Percentiles rank a stretch among this genome's conserved stretches.
Conservation (phyloP, 2,329 filamentous ascomycete genomes). For the Didymella pinodella region DNA sequence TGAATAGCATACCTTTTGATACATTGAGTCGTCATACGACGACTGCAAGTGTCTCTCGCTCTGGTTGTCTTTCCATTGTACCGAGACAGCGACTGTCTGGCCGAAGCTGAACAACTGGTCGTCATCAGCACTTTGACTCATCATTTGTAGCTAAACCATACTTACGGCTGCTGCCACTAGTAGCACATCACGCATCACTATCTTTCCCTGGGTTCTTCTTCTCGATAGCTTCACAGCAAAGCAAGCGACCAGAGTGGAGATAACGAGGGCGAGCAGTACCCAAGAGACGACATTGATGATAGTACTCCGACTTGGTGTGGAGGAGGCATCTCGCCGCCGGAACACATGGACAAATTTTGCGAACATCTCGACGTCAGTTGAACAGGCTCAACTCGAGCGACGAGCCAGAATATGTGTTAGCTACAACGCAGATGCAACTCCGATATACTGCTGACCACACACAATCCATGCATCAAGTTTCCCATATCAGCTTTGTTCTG, state of each 20-base stretch:
- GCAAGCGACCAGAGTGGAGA: slow-evolving; percentile 34
- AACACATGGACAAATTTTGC: slow-evolving; percentile 20
- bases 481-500: neutral
- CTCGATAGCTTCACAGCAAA: slow-evolving; percentile 39
- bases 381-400: neutral
- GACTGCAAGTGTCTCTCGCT: slow-evolving; percentile 25
- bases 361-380: slow-evolving; percentile 6
- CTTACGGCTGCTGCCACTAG: slow-evolving; percentile 39
- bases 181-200: slow-evolving; percentile 35
- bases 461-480: neutral
- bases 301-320: slow-evolving; percentile 25
- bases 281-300: slow-evolving; percentile 39
- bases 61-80: slow-evolving; percentile 34
- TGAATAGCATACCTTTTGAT: slow-evolving; percentile 31
- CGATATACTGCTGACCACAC: neutral
- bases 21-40: slow-evolving; percentile 20
- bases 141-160: neutral
- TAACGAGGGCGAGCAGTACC: slow-evolving; percentile 33
- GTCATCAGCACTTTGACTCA: neutral
- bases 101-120: slow-evolving; percentile 40
- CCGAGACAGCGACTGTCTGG: slow-evolving; percentile 38
- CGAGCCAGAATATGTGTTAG: neutral
- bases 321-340: slow-evolving; percentile 22
- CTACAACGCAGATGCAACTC: neutral
- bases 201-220: slow-evolving; percentile 23